Base-by-base conservation (phyloP, 2,329 filamentous ascomycete species). In the Monosporascus sp. region DNA sequence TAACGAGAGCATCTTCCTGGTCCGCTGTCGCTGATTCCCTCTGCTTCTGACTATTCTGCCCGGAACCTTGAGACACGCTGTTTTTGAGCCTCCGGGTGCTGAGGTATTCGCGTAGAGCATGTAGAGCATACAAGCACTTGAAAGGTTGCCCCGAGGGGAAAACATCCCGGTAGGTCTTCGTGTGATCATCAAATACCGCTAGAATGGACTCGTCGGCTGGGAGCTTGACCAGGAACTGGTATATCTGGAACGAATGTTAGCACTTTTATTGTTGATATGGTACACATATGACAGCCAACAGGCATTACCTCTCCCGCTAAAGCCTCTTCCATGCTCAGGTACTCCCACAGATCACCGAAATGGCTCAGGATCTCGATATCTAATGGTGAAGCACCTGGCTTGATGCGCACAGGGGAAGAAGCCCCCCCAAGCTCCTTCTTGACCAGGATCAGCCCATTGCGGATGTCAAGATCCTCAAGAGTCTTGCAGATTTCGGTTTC, bases 291-390 rank as follows among this genome's bases (percentile, higher is more conserved):
- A 35, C 11, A 35, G 31, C 31, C 11, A 35, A 5, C 22, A 17
- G 11, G n/a, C 14, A 25, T 52, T 75, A 87, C 85, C 75, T 89
- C 85, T 64, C 80, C 76, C 7, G 88, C 85, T 43, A 90, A 73
- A 49, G 74, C 77, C 54, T 92, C 85, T 45, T 89, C 81, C 72
- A 92, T 81, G 58, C 85, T 83, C 51, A 97, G 77, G 63, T 93
- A 88, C 44, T 83, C 81, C 78, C 94, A 96, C 24, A 99, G 73
- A 56, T 93, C 85, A 51, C 89, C 81, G 63, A 96, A 96, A 68
- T 95, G 89, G 53, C 85, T 80, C 60, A 94, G 74, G 22, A 97
- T 85, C 62, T 93, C 89, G 14, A 82, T 78, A 65, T 97, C 90
- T 3, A 97, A 79, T 37, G 74, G 79, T 57, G 74, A 85, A 47